Evolutionary conservation across 2,329 filamentous ascomycete genomes (phyloP).

Genomic region (Sporothrix humicola): DNA sequence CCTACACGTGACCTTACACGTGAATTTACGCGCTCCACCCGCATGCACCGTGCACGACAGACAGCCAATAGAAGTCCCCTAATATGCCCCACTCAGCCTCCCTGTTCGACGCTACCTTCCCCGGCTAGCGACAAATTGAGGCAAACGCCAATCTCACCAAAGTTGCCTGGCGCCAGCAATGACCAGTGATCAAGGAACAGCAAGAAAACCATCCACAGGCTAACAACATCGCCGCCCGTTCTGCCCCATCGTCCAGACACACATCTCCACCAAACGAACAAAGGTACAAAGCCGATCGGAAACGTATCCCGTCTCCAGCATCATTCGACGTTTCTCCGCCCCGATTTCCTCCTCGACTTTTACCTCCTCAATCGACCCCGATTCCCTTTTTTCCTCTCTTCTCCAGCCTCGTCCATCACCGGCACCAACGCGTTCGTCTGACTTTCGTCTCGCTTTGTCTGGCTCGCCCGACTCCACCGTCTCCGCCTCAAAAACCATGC

Average conservation of each 20-base stretch:
- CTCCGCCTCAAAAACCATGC: slow-evolving; percentile 34
- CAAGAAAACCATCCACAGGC: not conserved
- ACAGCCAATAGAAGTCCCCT: not conserved
- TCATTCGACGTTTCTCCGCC: not conserved
- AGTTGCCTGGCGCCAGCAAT: slow-evolving; percentile 7
- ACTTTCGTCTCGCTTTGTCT: not conserved
- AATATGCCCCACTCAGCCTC: not conserved
- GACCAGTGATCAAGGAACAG: slow-evolving; percentile 13
- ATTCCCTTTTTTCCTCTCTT: not conserved
- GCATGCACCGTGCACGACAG: not conserved
- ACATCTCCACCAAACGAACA: slow-evolving; percentile 9
- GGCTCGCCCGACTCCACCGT: not conserved
- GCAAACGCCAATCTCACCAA: slow-evolving; percentile 27
- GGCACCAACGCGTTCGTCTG: not conserved
- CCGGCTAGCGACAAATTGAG: slow-evolving; percentile 6
- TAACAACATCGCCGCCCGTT: slow-evolving; percentile 12
- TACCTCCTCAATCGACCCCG: not conserved
- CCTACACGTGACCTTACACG: not conserved
- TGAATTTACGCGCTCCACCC: not conserved
- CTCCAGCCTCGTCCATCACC: slow-evolving; percentile 7
- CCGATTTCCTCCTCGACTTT: not conserved
- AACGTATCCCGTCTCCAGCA: not conserved
- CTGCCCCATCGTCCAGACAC: not conserved
- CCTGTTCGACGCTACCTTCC: slow-evolving; percentile 2
- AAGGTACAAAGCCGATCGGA: slow-evolving; percentile 9